Evolutionary conservation across 768 basidiomycete species (phyloP).

Genomic region (Leccinum subtestaceum): DNA sequence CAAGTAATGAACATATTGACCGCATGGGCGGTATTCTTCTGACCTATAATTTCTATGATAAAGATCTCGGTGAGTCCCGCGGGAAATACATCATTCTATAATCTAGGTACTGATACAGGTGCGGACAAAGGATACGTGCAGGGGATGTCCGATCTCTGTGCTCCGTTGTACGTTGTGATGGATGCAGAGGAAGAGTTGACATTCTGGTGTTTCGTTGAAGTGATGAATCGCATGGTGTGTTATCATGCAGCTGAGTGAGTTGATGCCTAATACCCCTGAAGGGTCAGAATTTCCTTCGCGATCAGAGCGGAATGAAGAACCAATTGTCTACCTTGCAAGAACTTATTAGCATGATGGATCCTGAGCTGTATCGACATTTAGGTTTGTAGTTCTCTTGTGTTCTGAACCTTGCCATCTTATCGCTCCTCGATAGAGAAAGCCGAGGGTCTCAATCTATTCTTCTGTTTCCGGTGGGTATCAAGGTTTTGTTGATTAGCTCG

Average conservation of each 20-base stretch:
- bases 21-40: slow-evolving; percentile 81
- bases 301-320: slow-evolving; percentile 97
- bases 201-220: slow-evolving; percentile 94
- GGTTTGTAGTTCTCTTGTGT: slow-evolving; percentile 40
- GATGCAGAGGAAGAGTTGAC: slow-evolving; percentile 85
- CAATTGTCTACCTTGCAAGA: slow-evolving; percentile 88
- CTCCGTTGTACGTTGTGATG: slow-evolving; percentile 91
- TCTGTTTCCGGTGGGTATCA: slow-evolving; percentile 86
- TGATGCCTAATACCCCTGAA: slow-evolving; percentile 31
- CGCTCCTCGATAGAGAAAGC: slow-evolving; percentile 61
- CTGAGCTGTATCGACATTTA: slow-evolving; percentile 88
- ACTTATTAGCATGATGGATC: slow-evolving; percentile 91
- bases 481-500: not conserved
- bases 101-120: slow-evolving; percentile 14
- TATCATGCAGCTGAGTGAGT: not conserved
- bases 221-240: slow-evolving; percentile 94
- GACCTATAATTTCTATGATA: slow-evolving; percentile 90
- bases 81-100: not conserved
- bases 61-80: slow-evolving; percentile 66
- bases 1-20: slow-evolving; percentile 89
- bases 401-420: not conserved
- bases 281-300: slow-evolving; percentile 94
- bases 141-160: slow-evolving; percentile 96
- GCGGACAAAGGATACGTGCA: slow-evolving; percentile 83
- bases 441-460: slow-evolving; percentile 91